phyloP scores from a whole-genome alignment of 495 filamentous ascomycete genomes.

The Podospora conica region DNA sequence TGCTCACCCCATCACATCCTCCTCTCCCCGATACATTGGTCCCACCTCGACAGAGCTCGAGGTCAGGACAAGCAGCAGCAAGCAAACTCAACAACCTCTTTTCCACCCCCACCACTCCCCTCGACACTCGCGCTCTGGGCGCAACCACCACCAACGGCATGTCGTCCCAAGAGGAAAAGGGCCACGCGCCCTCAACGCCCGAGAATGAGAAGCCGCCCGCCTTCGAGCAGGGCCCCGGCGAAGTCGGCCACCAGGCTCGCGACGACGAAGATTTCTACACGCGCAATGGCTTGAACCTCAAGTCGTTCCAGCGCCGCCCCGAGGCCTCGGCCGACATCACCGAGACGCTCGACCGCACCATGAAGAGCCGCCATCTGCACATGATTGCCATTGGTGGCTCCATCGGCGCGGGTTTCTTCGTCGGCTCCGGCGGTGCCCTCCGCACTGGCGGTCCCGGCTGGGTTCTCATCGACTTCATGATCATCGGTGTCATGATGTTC shows the following conservation, averaged over 20 bases:
- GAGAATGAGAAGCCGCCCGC: conserved; percentile 23
- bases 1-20: not conserved
- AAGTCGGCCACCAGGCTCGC: conserved; percentile 2
- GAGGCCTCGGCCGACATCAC: conserved; percentile 28
- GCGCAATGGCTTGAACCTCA: conserved; percentile 45
- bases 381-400: conserved; percentile 74
- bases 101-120: conserved; percentile 8
- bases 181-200: conserved; percentile 12
- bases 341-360: conserved; percentile 48
- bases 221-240: conserved; percentile 13
- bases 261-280: conserved; percentile 38
- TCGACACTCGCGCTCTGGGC: not conserved
- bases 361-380: conserved; percentile 62
- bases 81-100: not conserved
- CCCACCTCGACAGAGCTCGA: not conserved
- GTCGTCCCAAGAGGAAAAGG: conserved; percentile 28
- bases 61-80: not conserved
- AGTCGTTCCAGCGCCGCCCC: conserved; percentile 43
- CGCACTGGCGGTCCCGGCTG: conserved; percentile 41
- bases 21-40: not conserved
- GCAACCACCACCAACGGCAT: conserved; percentile 15
- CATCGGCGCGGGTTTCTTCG: conserved; percentile 61
- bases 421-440: conserved; percentile 46
- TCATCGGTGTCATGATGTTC: conserved; percentile 51
- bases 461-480: conserved; percentile 49